Conservation (phyloP, 2,329 filamentous ascomycete genomes). For the Pezicula radicicola region DNA sequence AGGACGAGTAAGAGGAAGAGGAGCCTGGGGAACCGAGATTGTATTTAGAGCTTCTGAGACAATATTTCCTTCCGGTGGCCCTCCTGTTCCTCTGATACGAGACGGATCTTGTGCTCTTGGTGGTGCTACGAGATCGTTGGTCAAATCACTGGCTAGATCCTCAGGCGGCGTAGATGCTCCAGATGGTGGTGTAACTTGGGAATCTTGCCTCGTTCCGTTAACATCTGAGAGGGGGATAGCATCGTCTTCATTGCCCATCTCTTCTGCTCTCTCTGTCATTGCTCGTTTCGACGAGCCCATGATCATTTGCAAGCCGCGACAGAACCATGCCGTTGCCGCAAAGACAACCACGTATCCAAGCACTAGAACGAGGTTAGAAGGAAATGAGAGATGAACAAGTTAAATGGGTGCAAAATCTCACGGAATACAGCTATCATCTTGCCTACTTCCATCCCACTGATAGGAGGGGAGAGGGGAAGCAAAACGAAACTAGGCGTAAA, state of each 20-base stretch:
- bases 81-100: slow-evolving; percentile 23
- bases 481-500: slow-evolving; percentile 57
- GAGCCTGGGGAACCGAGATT: slow-evolving; percentile 32
- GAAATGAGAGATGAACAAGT: not conserved
- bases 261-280: slow-evolving; percentile 47
- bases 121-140: slow-evolving; percentile 17
- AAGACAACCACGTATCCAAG: slow-evolving; percentile 53
- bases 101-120: slow-evolving; percentile 24
- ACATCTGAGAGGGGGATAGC: slow-evolving; percentile 43
- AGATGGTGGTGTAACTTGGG: slow-evolving; percentile 8
- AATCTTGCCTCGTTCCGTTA: slow-evolving; percentile 11
- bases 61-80: slow-evolving; percentile 18
- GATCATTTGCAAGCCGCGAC: slow-evolving; percentile 48
- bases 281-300: slow-evolving; percentile 50
- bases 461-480: slow-evolving; percentile 52
- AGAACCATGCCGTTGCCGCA: slow-evolving; percentile 50
- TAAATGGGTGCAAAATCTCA: slow-evolving; percentile 28
- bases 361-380: slow-evolving; percentile 32
- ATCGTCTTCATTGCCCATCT: slow-evolving; percentile 41
- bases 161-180: slow-evolving; percentile 7
- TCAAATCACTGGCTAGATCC: slow-evolving; percentile 2
- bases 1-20: slow-evolving; percentile 40
- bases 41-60: not conserved
- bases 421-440: slow-evolving; percentile 59
- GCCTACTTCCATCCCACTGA: slow-evolving; percentile 50